These are phyloP conservation scores for Penicillium sp. DNA, from an alignment of 2,329 filamentous ascomycete genomes.

Conservation along the genomic window DNA sequence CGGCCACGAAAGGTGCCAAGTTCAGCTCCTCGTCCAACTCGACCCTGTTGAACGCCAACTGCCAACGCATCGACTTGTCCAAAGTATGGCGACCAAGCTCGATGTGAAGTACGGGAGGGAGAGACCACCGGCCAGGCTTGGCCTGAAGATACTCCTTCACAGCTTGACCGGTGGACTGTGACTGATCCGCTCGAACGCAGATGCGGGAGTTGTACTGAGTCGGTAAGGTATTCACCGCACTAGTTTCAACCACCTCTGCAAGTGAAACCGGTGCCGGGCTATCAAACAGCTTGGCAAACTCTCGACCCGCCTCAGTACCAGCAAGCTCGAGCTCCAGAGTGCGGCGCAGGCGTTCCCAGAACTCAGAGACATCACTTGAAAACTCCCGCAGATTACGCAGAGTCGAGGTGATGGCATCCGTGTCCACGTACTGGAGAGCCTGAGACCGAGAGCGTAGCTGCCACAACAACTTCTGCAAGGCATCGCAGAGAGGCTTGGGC, in stretches of 20 bases:
- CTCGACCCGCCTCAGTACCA: conserved; percentile 49
- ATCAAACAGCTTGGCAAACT: conserved; percentile 57
- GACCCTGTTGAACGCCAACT: conserved; percentile 63
- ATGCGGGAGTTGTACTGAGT: conserved; percentile 48
- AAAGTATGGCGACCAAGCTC: conserved; percentile 65
- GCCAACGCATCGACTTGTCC: conserved; percentile 61
- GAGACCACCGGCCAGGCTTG: conserved; percentile 48
- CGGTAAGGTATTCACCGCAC: conserved; percentile 43
- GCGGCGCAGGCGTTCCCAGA: conserved; percentile 61
- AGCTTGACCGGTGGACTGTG: conserved; percentile 46
- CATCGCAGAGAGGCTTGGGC: conserved; percentile 58
- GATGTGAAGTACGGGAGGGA: conserved; percentile 59
- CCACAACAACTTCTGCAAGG: conserved; percentile 60
- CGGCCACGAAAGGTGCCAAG: conserved; percentile 46
- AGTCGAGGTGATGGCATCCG: conserved; percentile 49
- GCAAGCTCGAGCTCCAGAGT: conserved; percentile 60
- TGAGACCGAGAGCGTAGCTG: conserved; percentile 54
- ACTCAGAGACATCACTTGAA: conserved; percentile 60
- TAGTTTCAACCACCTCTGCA: conserved; percentile 31
- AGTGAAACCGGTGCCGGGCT: conserved; percentile 35
- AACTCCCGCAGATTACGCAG: conserved; percentile 51
- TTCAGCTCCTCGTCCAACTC: conserved; percentile 61
- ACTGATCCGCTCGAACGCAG: conserved; percentile 46
- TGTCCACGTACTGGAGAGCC: conserved; percentile 48
- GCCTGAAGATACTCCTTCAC: conserved; percentile 40